Percentiles rank a stretch among this genome's conserved stretches.
Evolutionary conservation across 805 yeast species (phyloP).

Genomic region (Myxozyma udenii): DNA sequence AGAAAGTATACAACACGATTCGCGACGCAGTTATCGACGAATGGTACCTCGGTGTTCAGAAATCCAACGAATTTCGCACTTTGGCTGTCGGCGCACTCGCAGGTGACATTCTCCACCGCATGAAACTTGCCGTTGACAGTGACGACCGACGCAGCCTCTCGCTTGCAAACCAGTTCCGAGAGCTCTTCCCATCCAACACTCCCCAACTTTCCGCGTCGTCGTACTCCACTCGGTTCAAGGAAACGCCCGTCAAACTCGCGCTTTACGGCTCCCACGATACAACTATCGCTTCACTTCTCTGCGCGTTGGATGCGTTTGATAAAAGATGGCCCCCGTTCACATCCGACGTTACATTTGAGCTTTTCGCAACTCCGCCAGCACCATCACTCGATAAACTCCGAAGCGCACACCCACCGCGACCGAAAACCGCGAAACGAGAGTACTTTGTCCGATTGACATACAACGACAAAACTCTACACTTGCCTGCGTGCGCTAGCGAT

Average conservation of each 20-base stretch:
- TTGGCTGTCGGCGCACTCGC: constrained; percentile 31
- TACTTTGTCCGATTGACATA: constrained; percentile 28
- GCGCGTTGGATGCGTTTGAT: constrained; percentile 26
- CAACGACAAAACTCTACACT: constrained; percentile 23
- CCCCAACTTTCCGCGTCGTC: neutral
- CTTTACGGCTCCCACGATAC: constrained; percentile 32
- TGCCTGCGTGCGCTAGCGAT: constrained; percentile 24
- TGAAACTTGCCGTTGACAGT: constrained; percentile 16
- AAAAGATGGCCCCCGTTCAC: constrained; percentile 31
- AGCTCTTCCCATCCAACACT: neutral
- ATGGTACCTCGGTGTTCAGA: constrained; percentile 29
- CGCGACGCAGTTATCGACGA: constrained; percentile 26
- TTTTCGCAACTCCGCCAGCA: constrained; percentile 16
- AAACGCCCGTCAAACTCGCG: constrained; percentile 19
- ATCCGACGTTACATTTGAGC: constrained; percentile 27
- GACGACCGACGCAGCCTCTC: constrained; percentile 6
- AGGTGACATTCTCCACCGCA: constrained; percentile 25
- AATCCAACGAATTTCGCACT: constrained; percentile 23
- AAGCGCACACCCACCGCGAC: neutral
- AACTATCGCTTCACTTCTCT: constrained; percentile 29
- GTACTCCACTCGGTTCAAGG: neutral
- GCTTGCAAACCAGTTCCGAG: neutral
- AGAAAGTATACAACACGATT: constrained; percentile 9
- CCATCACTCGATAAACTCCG: neutral
- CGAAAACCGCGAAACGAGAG: constrained; percentile 10